phyloP scores from a whole-genome alignment of 75 land plant genomes.

The Cupressus sempervirens region DNA sequence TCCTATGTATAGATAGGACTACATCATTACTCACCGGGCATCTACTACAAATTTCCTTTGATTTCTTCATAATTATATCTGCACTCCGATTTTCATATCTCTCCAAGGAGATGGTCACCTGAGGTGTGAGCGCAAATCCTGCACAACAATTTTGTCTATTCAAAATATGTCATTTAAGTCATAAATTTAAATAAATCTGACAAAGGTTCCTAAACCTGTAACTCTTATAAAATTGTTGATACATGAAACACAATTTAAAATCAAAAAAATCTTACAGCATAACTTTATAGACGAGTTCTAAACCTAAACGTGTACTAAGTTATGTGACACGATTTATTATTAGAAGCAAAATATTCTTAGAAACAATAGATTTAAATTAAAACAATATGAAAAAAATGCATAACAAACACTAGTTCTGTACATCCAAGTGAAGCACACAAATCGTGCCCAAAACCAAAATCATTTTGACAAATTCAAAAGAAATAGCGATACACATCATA shows the following conservation, averaged over 20 bases:
- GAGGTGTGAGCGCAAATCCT: slow-evolving; percentile 19
- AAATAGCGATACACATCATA: too few species aligned
- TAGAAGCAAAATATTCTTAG: not conserved
- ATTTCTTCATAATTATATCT: slow-evolving; percentile 31
- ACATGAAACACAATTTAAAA: not conserved
- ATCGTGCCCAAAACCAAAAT: not conserved
- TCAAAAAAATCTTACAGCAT: not conserved
- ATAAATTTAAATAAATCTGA: not conserved
- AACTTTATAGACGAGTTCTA: not conserved
- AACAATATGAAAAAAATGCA: not conserved
- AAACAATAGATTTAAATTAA: not conserved
- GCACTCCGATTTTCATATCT: slow-evolving; percentile 10
- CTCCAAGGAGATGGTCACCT: not conserved
- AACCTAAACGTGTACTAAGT: not conserved
- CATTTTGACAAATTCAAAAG: not conserved
- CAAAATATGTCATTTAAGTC: not conserved
- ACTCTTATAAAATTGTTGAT: not conserved
- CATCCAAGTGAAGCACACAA: not conserved
- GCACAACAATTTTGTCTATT: not conserved
- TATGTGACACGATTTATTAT: not conserved
- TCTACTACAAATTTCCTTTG: slow-evolving; percentile 20
- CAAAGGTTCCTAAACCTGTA: not conserved
- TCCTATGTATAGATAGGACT: not conserved
- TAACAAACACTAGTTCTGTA: not conserved
- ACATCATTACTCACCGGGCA: slow-evolving; percentile 7